Evolutionary conservation across 805 yeast genomes (phyloP).

Genomic region (Danielozyma ontarioensis): DNA sequence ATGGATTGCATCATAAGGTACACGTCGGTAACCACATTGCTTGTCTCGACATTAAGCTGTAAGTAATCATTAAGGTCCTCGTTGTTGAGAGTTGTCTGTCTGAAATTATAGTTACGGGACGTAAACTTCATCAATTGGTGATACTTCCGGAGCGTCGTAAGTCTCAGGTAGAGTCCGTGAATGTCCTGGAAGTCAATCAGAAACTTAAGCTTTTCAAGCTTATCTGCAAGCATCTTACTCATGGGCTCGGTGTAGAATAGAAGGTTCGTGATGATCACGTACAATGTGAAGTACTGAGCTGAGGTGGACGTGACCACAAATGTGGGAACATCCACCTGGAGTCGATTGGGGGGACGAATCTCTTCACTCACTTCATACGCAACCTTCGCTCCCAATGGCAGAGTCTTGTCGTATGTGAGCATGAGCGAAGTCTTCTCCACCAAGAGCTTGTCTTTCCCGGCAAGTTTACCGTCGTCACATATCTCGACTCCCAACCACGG

Average conservation of each 20-base stretch:
- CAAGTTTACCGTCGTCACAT: conserved; percentile 49
- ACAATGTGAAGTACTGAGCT: conserved; percentile 62
- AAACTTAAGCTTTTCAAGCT: conserved; percentile 60
- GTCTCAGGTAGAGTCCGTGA: conserved; percentile 40
- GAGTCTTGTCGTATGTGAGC: conserved; percentile 47
- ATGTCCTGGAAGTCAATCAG: conserved; percentile 68
- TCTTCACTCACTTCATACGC: background rate
- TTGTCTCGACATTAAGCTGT: conserved; percentile 29
- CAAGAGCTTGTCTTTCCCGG: conserved; percentile 44
- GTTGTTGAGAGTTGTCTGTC: conserved; percentile 46
- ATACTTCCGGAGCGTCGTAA: conserved; percentile 47
- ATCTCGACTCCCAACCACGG: conserved; percentile 82
- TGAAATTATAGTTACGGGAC: conserved; percentile 43
- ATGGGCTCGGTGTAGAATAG: conserved; percentile 73
- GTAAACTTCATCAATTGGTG: conserved; percentile 36
- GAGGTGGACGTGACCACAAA: conserved; percentile 69
- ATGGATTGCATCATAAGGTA: conserved; percentile 32
- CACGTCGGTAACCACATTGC: conserved; percentile 28
- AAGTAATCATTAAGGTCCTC: conserved; percentile 41
- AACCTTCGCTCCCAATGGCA: conserved; percentile 20
- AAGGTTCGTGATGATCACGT: conserved; percentile 56
- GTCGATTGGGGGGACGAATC: conserved; percentile 20
- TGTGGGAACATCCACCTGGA: conserved; percentile 65
- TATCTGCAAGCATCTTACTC: conserved; percentile 50
- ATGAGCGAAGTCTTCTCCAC: conserved; percentile 61